Percentiles rank a stretch among this genome's conserved stretches.
These are phyloP conservation scores for Cryptosporidium bovis DNA, from an alignment of 169 alveolate genomes.

Conservation along the genomic window DNA sequence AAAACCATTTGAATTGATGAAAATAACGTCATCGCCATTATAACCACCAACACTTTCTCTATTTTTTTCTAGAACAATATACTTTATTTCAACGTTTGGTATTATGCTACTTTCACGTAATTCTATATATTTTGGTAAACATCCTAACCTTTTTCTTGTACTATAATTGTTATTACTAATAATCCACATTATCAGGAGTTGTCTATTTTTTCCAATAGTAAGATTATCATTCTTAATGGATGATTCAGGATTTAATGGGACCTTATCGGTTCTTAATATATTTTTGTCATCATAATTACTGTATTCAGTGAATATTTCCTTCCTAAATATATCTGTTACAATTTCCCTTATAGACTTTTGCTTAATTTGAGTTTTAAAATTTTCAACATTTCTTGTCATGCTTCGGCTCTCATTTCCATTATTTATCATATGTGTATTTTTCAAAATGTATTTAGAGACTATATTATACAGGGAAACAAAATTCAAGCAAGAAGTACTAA, in stretches of 20 bases:
- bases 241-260: background rate
- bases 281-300: background rate
- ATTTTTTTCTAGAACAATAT: background rate
- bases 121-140: constrained; percentile 24
- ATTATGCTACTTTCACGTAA: constrained; percentile 32
- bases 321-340: background rate
- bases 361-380: too few species aligned
- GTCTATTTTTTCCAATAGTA: constrained; percentile 31
- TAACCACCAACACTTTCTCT: background rate
- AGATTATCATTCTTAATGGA: background rate
- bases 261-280: background rate
- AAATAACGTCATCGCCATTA: background rate
- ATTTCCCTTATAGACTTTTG: background rate
- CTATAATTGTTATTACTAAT: background rate
- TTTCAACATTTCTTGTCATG: background rate
- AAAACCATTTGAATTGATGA: background rate
- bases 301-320: background rate
- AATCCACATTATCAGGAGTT: constrained; percentile 27
- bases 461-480: background rate
- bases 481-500: constrained; percentile 7
- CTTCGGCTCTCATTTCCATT: background rate
- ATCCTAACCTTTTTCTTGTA: background rate
- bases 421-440: background rate
- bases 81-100: constrained; percentile 51
- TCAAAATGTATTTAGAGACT: background rate